Percentiles rank a stretch among this genome's conserved stretches.
phyloP scores from a whole-genome alignment of 2,329 filamentous ascomycete genomes.

The Pleurostoma richardsiae region DNA sequence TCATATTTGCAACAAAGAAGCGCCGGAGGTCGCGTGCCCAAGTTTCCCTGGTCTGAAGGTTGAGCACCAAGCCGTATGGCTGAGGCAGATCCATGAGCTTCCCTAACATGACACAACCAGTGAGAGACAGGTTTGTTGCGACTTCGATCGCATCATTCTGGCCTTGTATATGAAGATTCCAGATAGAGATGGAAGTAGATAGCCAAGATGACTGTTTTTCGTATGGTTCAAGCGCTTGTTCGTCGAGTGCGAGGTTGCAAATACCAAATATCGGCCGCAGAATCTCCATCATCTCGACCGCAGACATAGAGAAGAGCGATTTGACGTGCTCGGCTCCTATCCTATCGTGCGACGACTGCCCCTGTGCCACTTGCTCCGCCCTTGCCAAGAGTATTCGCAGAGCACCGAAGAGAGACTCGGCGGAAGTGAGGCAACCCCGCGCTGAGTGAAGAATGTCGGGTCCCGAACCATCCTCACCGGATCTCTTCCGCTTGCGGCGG shows the following conservation, averaged over 20 bases:
- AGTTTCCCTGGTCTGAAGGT: conserved; percentile 17
- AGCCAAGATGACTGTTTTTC: conserved; percentile 42
- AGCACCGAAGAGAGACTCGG: conserved; percentile 41
- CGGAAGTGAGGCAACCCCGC: conserved; percentile 37
- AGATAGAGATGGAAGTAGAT: conserved; percentile 37
- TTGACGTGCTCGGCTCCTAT: conserved; percentile 55
- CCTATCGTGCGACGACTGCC: conserved; percentile 30
- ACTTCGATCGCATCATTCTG: conserved; percentile 42
- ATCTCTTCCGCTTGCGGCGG: conserved; percentile 42
- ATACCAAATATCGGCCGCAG: conserved; percentile 38
- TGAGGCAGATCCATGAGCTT: conserved; percentile 24
- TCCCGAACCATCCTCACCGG: conserved; percentile 27
- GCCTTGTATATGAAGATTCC: conserved; percentile 50
- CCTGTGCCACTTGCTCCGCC: conserved; percentile 26
- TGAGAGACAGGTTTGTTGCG: conserved; percentile 38
- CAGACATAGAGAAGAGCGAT: conserved; percentile 48
- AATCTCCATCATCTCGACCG: conserved; percentile 39
- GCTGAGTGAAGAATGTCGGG: conserved; percentile 31
- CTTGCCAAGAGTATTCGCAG: conserved; percentile 41
- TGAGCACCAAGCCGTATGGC: conserved; percentile 11
- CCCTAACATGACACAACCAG: conserved; percentile 31
- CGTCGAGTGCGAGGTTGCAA: conserved; percentile 33
- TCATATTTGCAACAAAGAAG: conserved; percentile 45
- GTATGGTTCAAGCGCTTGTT: conserved; percentile 21
- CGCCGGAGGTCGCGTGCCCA: conserved; percentile 43